These are phyloP conservation scores for Spergularia marina DNA, from an alignment of 148 eudicot genomes.

Conservation along the genomic window DNA sequence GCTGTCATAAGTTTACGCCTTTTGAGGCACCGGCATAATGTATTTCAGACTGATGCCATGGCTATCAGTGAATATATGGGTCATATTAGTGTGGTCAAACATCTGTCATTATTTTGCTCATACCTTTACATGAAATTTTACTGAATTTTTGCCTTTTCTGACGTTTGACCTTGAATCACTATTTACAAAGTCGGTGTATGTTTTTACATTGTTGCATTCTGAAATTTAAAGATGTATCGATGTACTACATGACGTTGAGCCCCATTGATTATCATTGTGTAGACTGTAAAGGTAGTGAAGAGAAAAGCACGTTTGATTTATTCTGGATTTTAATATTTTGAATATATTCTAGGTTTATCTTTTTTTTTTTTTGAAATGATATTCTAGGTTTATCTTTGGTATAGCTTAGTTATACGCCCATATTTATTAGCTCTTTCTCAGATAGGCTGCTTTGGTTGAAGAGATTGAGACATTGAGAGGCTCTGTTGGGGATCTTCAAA, in stretches of 20 bases:
- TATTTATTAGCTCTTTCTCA: constrained; percentile 63
- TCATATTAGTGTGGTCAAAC: too few species aligned
- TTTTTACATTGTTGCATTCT: neutral
- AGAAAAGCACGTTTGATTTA: neutral
- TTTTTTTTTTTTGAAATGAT: too few species aligned
- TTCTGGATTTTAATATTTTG: neutral
- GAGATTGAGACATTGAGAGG: constrained; percentile 60
- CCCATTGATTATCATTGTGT: neutral
- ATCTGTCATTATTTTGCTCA: too few species aligned
- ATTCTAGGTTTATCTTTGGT: neutral
- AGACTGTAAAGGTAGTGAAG: neutral
- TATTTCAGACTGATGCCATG: too few species aligned
- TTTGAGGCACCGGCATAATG: too few species aligned
- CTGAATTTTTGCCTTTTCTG: neutral
- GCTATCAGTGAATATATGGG: too few species aligned
- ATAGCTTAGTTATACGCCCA: constrained; percentile 23
- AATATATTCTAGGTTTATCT: neutral
- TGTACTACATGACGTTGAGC: neutral
- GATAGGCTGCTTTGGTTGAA: constrained; percentile 84
- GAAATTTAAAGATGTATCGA: neutral
- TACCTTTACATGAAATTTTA: neutral
- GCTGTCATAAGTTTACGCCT: too few species aligned
- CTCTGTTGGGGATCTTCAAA: constrained; percentile 58
- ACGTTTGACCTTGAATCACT: neutral
- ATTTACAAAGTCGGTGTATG: neutral